Evolutionary conservation across 2,329 filamentous ascomycete genomes (phyloP).

Genomic region (Plectosphaerella sp.): DNA sequence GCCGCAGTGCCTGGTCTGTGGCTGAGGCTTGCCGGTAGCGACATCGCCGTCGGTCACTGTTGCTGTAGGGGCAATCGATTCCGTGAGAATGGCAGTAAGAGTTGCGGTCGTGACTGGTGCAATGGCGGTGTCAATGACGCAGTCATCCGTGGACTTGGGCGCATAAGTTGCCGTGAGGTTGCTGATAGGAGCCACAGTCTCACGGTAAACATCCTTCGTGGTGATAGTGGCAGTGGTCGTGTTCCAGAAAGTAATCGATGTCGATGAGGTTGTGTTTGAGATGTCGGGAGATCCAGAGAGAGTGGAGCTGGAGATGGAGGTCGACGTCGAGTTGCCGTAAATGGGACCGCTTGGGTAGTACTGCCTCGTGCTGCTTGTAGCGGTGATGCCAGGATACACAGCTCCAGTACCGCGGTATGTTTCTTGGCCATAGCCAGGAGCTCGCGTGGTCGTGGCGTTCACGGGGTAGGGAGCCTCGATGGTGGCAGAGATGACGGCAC

Average conservation of each 20-base stretch:
- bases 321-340: not conserved
- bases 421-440: no score
- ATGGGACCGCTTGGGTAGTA: not conserved
- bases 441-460: not conserved
- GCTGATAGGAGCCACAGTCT: not conserved
- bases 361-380: not conserved
- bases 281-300: no score
- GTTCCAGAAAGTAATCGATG: no score
- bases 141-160: slow-evolving; percentile 7
- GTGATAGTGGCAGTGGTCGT: not conserved
- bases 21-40: slow-evolving; percentile 23
- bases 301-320: not conserved
- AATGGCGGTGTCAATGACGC: slow-evolving; percentile 28
- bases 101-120: slow-evolving; percentile 21
- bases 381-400: not conserved
- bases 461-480: not conserved
- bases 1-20: slow-evolving; percentile 28
- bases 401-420: no score
- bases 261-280: not conserved
- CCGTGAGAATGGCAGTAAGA: slow-evolving; percentile 17
- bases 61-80: slow-evolving; percentile 19
- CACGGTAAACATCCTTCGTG: no score
- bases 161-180: not conserved
- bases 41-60: slow-evolving; percentile 24
- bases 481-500: no score